phyloP scores from a whole-genome alignment of 163 green algal species.

The Scenedesmus sp. region DNA sequence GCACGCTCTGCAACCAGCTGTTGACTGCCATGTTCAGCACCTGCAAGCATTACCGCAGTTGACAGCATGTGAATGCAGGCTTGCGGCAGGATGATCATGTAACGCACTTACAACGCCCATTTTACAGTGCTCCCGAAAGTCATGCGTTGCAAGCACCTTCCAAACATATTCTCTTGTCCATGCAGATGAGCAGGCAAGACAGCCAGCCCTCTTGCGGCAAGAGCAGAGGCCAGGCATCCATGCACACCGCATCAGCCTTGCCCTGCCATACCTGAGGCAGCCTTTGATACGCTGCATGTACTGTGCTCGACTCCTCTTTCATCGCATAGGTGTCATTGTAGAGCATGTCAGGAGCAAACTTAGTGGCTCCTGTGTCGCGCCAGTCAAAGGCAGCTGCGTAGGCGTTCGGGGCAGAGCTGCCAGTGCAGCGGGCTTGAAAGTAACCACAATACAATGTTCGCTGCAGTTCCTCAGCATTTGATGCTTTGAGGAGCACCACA shows the following conservation, averaged over 20 bases:
- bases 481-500: conserved; percentile 27
- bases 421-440: conserved; percentile 63
- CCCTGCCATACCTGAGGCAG: conserved; percentile 3
- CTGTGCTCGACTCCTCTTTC: neutral
- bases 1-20: conserved; percentile 62
- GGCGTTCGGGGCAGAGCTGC: conserved; percentile 13
- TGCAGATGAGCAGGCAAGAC: neutral
- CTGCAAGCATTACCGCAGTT: neutral
- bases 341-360: conserved; percentile 39
- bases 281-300: conserved; percentile 24
- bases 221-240: neutral
- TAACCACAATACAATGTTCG: conserved; percentile 74
- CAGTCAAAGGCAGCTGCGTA: conserved; percentile 48
- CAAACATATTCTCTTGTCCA: neutral
- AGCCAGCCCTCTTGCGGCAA: neutral
- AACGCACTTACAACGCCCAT: neutral
- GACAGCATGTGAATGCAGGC: neutral
- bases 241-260: too few relatives aligned
- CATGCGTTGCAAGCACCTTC: neutral
- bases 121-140: too few relatives aligned
- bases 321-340: conserved; percentile 52
- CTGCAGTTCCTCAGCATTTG: conserved; percentile 56
- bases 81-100: neutral
- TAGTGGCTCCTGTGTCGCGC: neutral
- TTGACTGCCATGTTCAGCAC: conserved; percentile 76